These are phyloP conservation scores for Allodekkera sacchari DNA, from an alignment of 805 yeast species.

Conservation along the genomic window DNA sequence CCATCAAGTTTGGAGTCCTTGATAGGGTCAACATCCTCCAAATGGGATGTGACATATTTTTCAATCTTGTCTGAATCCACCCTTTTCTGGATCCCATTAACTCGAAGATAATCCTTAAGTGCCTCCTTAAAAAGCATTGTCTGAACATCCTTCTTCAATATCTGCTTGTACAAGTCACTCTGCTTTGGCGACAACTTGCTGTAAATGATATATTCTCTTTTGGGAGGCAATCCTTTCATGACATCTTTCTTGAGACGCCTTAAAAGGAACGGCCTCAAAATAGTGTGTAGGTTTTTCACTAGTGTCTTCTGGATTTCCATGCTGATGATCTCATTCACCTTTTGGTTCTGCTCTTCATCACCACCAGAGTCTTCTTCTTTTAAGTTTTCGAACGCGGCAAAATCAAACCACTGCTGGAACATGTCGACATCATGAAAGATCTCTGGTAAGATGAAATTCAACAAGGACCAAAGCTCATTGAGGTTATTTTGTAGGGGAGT, in stretches of 20 bases:
- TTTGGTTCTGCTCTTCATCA: conserved; percentile 24
- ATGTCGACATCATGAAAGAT: conserved; percentile 83
- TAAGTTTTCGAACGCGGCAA: conserved; percentile 44
- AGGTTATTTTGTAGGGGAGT: conserved; percentile 92
- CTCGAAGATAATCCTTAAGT: conserved; percentile 42
- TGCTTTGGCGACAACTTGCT: conserved; percentile 43
- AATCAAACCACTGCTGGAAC: conserved; percentile 93
- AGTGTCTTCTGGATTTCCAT: conserved; percentile 51
- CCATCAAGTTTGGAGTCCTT: conserved; percentile 7
- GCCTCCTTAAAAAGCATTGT: conserved; percentile 36
- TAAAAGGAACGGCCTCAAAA: conserved; percentile 78
- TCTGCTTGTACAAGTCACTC: conserved; percentile 19
- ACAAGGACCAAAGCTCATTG: conserved; percentile 83
- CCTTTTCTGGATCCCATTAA: conserved; percentile 24
- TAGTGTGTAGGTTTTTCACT: conserved; percentile 74
- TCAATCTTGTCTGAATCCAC: conserved; percentile 23
- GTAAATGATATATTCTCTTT: conserved; percentile 80
- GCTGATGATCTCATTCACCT: conserved; percentile 44
- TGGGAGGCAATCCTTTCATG: conserved; percentile 66
- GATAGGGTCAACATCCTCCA: conserved; percentile 2
- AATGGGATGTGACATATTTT: conserved; percentile 28
- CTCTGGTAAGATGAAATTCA: conserved; percentile 88
- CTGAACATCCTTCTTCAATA: conserved; percentile 37
- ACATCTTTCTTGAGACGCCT: conserved; percentile 77
- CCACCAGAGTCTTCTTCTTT: conserved; percentile 20